A percentile compares a stretch with the other conserved stretches of the same genome.
Evolutionary conservation across 495 filamentous ascomycete species (phyloP).

Genomic region (Penicillium roqueforti): DNA sequence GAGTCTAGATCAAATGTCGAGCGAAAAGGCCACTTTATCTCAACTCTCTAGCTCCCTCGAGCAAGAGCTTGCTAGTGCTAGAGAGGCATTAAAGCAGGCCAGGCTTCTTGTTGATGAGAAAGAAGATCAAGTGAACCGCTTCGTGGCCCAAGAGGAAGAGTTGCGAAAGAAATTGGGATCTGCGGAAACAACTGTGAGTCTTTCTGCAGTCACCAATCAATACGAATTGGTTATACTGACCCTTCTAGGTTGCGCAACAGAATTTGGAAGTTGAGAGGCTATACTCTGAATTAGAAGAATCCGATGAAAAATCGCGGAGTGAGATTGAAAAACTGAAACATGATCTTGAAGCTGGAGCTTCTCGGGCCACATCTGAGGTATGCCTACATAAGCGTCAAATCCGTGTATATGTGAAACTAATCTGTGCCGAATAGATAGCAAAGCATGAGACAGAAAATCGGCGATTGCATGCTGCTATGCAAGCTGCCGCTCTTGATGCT

Average conservation of each 20-base stretch:
- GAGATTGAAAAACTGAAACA: constrained; percentile 18
- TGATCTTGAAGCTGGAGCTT: constrained; percentile 17
- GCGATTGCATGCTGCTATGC: constrained; percentile 24
- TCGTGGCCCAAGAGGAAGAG: constrained; percentile 20
- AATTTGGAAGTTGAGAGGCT: constrained; percentile 21
- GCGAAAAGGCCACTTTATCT: constrained; percentile 17
- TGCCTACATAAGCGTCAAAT: neutral
- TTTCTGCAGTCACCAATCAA: neutral
- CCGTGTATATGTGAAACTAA: neutral
- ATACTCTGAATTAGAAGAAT: constrained; percentile 16
- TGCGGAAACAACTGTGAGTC: constrained; percentile 30
- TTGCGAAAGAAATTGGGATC: constrained; percentile 17
- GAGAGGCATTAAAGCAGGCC: constrained; percentile 15
- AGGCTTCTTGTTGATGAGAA: constrained; percentile 20
- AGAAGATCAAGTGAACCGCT: constrained; percentile 24
- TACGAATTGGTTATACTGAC: constrained; percentile 4
- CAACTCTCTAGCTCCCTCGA: constrained; percentile 15
- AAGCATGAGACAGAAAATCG: constrained; percentile 25
- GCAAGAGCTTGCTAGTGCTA: constrained; percentile 18
- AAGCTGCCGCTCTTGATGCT: constrained; percentile 22
- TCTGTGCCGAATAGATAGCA: constrained; percentile 12
- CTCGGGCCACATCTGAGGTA: constrained; percentile 25
- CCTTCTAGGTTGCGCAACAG: constrained; percentile 22
- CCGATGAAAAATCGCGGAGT: constrained; percentile 18
- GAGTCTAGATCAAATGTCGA: constrained; percentile 14